Base-by-base conservation (phyloP, 352 stramenopile species). In the Globisporangium iwayamae region DNA sequence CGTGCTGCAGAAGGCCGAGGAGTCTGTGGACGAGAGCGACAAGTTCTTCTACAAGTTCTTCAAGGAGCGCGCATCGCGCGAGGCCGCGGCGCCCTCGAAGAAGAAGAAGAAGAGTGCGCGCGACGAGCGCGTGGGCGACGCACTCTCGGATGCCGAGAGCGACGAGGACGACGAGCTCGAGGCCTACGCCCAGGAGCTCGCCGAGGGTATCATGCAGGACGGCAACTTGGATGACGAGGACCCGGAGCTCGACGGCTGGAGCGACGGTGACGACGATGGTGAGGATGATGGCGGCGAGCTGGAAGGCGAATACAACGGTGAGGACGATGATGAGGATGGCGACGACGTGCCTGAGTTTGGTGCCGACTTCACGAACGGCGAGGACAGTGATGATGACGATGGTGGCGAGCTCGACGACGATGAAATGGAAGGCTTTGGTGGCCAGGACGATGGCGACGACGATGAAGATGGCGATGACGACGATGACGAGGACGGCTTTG, bases 21-120 rank as follows among this genome's bases (percentile, higher is more conserved):
- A 74, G 48, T 78, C 72, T 11, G 72, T 97, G 41, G 82, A 91
- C 30, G 83, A 75, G 34, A 93, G 84, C 39, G 89, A 98, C 65
- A 72, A 86, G 30, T 98, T 98, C 77, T 97, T 98, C 65, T 95
- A 97, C 79, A 96, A 96, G 69, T 98, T 96, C 60, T 98, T 98
- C 71, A 84, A 94, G 58, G 86, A 94, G 63, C 81, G 89, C 30
- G 85, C 79, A 20, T 66, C 83, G 43, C 75, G 77, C 0, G 79
- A 93, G 50, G 71, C 69, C 41, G 32, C 64, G 64, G 52, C 62
- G 58, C 57, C 75, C 54, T 46, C 70, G 51, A 73, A 62, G 62
- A 72, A 74, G 28, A 70, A 72, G 54, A 75, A 75, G 56, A 71
- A 71, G 65, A 75, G 76, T 60, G 56, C 9, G 14, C 63, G 57